A percentile compares a stretch with the other conserved stretches of the same genome.
These are phyloP conservation scores for Mrakia blollopis DNA, from an alignment of 768 basidiomycete species.

Conservation along the genomic window DNA sequence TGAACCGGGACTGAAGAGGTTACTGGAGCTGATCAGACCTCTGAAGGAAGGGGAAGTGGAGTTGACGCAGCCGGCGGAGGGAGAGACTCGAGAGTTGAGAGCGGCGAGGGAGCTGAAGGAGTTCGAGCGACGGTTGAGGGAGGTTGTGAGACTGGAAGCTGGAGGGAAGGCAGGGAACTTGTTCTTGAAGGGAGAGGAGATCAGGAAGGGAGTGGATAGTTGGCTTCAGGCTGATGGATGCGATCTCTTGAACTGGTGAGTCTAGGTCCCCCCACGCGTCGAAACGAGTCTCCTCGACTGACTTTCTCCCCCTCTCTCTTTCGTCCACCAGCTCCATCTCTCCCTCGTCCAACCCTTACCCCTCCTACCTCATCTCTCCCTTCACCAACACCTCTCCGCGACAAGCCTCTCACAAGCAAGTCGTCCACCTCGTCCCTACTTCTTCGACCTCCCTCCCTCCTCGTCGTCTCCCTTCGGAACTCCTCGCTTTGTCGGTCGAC, in stretches of 20 bases:
- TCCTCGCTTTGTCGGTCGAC: not conserved
- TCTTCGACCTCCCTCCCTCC: not conserved
- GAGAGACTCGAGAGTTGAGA: conserved; percentile 13
- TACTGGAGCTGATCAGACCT: not conserved
- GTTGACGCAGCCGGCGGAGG: not conserved
- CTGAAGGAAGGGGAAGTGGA: not conserved
- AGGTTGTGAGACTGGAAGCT: not conserved
- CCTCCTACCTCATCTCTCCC: conserved; percentile 5
- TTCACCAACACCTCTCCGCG: not conserved
- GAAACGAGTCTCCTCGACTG: not conserved
- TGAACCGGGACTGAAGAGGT: not conserved
- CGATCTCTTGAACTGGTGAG: not conserved
- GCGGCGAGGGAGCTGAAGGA: conserved; percentile 13
- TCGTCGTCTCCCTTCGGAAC: not conserved
- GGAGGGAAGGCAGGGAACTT: not conserved
- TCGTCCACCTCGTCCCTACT: conserved; percentile 14
- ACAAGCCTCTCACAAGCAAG: not conserved
- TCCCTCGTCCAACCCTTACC: not conserved
- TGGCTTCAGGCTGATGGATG: not conserved
- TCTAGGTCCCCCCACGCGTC: not conserved
- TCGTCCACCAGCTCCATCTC: not conserved
- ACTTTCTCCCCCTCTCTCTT: not conserved
- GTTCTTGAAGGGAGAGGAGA: not conserved
- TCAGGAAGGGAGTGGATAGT: not conserved
- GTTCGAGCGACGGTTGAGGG: conserved; percentile 15